Conservation (phyloP, 2,329 filamentous ascomycete species). For the Sporothrix humicola region DNA sequence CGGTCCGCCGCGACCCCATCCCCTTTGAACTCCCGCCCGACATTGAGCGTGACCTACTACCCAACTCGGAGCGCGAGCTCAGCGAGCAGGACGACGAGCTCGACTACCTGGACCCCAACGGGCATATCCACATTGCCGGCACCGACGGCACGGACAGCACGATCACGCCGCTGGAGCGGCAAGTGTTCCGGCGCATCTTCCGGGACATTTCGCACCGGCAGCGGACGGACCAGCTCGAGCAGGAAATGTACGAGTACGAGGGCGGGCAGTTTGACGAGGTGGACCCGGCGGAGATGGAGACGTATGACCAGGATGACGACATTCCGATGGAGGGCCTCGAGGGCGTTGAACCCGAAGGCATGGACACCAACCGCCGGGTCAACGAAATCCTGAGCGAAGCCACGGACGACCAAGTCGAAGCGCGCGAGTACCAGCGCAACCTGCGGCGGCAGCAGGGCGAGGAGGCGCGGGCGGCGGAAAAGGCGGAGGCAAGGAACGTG, state of each 20-base stretch:
- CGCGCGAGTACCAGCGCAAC: conserved; percentile 35
- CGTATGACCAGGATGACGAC: not conserved
- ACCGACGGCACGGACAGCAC: conserved; percentile 48
- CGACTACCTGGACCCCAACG: conserved; percentile 38
- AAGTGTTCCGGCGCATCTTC: conserved; percentile 61
- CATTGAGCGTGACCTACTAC: conserved; percentile 43
- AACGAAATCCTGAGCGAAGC: conserved; percentile 39
- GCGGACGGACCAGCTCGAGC: not conserved
- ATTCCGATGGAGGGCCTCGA: too few species aligned
- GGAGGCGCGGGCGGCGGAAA: not conserved
- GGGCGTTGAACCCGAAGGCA: too few species aligned
- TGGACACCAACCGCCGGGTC: conserved; percentile 26
- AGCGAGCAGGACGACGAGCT: conserved; percentile 35
- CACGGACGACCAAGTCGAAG: conserved; percentile 18
- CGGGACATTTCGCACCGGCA: conserved; percentile 55
- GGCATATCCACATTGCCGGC: conserved; percentile 11
- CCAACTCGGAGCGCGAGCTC: not conserved
- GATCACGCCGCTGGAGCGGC: conserved; percentile 61
- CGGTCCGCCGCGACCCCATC: conserved; percentile 49
- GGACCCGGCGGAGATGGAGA: not conserved
- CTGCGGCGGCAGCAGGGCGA: not conserved
- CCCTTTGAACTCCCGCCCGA: conserved; percentile 57
- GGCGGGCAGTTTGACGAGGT: conserved; percentile 2
- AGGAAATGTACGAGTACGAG: not conserved
- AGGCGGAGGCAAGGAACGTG: not conserved